Conservation (phyloP, 2,329 filamentous ascomycete species). For the Fusarium chaquense region DNA sequence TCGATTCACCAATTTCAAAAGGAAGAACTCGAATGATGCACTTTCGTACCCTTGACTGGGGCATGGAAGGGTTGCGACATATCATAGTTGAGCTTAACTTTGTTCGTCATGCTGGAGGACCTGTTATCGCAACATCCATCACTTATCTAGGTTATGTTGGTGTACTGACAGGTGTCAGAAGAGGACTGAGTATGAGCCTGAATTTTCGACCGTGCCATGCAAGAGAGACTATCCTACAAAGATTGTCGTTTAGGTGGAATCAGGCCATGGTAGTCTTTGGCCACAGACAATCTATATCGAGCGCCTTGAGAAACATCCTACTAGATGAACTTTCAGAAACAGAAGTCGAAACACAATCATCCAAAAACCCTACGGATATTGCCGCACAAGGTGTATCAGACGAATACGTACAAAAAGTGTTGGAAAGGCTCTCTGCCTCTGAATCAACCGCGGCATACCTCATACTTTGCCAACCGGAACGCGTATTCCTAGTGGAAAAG, state of each 20-base stretch:
- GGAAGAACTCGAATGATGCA: slow-evolving; percentile 58
- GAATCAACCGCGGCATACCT: slow-evolving; percentile 50
- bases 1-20: not conserved
- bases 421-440: slow-evolving; percentile 26
- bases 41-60: slow-evolving; percentile 68
- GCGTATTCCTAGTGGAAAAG: slow-evolving; percentile 46
- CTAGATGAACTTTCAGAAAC: slow-evolving; percentile 7
- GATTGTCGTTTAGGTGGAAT: slow-evolving; percentile 45
- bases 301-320: slow-evolving; percentile 42
- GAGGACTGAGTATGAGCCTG: slow-evolving; percentile 60
- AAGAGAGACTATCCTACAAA: slow-evolving; percentile 18
- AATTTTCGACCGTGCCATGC: slow-evolving; percentile 58
- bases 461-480: slow-evolving; percentile 46
- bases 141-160: slow-evolving; percentile 65
- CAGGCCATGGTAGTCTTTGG: slow-evolving; percentile 48
- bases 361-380: accelerated
- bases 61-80: slow-evolving; percentile 62
- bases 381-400: not conserved
- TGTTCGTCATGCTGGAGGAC: slow-evolving; percentile 50
- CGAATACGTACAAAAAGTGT: slow-evolving; percentile 24
- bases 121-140: slow-evolving; percentile 59
- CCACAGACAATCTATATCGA: slow-evolving; percentile 43
- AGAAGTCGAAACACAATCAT: accelerated
- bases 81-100: slow-evolving; percentile 66
- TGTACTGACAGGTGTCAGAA: slow-evolving; percentile 61